These are phyloP conservation scores for Neurospora sp. DNA, from an alignment of 495 filamentous ascomycete genomes.

Conservation along the genomic window DNA sequence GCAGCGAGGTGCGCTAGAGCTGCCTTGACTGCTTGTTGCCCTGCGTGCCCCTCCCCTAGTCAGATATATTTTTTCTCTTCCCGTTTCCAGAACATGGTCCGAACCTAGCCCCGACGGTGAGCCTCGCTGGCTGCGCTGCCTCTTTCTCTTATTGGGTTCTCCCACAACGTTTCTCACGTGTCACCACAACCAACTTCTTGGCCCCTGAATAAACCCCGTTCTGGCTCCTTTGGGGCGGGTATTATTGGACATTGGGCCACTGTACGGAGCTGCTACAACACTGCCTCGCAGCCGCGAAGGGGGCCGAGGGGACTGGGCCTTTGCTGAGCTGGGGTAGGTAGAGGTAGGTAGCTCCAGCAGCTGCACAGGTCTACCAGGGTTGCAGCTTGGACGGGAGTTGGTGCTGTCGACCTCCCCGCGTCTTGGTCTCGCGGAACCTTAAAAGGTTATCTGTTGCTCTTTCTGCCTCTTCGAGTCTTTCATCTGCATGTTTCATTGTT, in stretches of 20 bases:
- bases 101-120: neutral
- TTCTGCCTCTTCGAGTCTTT: neutral
- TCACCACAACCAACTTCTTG: neutral
- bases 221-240: neutral
- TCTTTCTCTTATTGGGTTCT: neutral
- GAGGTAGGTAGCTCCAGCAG: neutral
- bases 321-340: neutral
- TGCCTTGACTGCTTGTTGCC: neutral
- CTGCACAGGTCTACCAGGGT: neutral
- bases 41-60: neutral
- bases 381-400: neutral
- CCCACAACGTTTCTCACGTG: neutral
- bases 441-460: neutral
- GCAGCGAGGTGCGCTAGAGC: neutral
- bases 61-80: neutral
- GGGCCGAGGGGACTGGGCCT: neutral
- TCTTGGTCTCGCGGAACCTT: neutral
- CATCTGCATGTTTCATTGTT: slow-evolving; percentile 4
- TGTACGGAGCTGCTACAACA: neutral
- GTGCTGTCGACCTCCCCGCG: neutral
- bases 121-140: neutral
- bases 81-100: neutral
- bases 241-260: neutral
- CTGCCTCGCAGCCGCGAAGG: neutral
- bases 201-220: neutral